Base-by-base conservation (phyloP, 2,329 filamentous ascomycete genomes). In the Fusarium sacchari region DNA sequence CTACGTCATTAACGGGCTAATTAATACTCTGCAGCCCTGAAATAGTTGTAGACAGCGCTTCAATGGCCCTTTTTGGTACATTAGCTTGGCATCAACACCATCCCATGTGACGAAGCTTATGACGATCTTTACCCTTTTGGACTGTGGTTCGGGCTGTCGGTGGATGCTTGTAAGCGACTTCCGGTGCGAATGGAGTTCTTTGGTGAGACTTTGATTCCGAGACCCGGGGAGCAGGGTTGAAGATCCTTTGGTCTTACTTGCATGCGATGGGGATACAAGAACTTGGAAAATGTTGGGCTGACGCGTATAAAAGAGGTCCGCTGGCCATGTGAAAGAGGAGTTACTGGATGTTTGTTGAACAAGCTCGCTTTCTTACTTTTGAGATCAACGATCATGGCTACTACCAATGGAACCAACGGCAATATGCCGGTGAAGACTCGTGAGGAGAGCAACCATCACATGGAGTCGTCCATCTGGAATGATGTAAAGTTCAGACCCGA, bases 391-490 rank as follows among this genome's bases (percentile, higher is more conserved):
- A 17, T 12, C n/a, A 65, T 65, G 64, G 9, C 39, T 34, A 13
- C 28, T 11, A 52, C 63, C 0, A 67, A 67, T 14, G 39, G 39
- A 7, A 12, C 50, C 6, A 26, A 36, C 5, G 58, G 44, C 26
- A 69, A 64, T 3, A 24, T 57, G 44, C 66, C 66, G 18, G 28
- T 50, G 10, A 69, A 69, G 57, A 69, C 64, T 11, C 57, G 49
- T 4, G 66, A 69, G n/a, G 57, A 69, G 15, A 56, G 20, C 14
- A 69, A 69, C 24, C 32, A 69, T 39, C 64, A 69, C 4, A 69
- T 69, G 64, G 64, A 69, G 11, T 69, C 66, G 5, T 57, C 34
- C 5, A 49, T 69, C 8, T 69, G 64, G 66, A 69, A 69, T 4
- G 43, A 52, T 4, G 28, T 69, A 1, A 69, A 57, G 28, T 39